Evolutionary conservation across 208 protist species (phyloP).

Genomic region (Tritrichomonas foetus): DNA sequence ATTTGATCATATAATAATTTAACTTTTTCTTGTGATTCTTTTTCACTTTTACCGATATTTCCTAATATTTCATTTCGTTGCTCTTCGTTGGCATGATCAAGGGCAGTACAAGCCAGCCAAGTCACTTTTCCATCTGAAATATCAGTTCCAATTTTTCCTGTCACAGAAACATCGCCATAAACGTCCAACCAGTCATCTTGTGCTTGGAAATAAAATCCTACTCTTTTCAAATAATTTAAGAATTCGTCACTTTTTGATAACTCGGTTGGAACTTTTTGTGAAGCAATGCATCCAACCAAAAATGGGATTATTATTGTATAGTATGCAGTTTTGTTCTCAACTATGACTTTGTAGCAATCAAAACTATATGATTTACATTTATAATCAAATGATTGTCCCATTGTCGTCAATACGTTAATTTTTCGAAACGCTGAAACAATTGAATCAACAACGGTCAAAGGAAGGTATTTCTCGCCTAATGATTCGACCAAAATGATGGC

Average conservation of each 20-base stretch:
- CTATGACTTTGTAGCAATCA: slow-evolving; percentile 49
- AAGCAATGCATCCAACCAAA: slow-evolving; percentile 45
- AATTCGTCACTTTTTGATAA: neutral
- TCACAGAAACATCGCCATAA: slow-evolving; percentile 56
- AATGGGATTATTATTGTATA: slow-evolving; percentile 64
- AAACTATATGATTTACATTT: neutral
- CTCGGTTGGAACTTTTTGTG: neutral
- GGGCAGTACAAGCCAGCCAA: slow-evolving; percentile 79
- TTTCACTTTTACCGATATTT: neutral
- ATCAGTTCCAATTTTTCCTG: slow-evolving; percentile 65
- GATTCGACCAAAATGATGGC: slow-evolving; percentile 45
- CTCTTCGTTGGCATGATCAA: neutral
- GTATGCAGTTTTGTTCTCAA: slow-evolving; percentile 61
- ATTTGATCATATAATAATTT: neutral
- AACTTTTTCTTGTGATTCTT: neutral
- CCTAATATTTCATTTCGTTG: neutral
- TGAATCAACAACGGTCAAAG: too few species aligned
- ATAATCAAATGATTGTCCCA: slow-evolving; percentile 32
- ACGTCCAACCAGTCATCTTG: slow-evolving; percentile 67
- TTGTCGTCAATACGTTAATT: neutral
- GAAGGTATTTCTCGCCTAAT: neutral
- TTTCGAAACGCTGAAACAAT: neutral
- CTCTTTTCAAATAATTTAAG: neutral
- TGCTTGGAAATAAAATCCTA: slow-evolving; percentile 51
- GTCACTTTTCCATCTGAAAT: slow-evolving; percentile 71